Evolutionary conservation across 2,329 filamentous ascomycete species (phyloP), one percentile per base, ranked within the genome.

Genomic region (Atkinsonella hypoxylon): DNA sequence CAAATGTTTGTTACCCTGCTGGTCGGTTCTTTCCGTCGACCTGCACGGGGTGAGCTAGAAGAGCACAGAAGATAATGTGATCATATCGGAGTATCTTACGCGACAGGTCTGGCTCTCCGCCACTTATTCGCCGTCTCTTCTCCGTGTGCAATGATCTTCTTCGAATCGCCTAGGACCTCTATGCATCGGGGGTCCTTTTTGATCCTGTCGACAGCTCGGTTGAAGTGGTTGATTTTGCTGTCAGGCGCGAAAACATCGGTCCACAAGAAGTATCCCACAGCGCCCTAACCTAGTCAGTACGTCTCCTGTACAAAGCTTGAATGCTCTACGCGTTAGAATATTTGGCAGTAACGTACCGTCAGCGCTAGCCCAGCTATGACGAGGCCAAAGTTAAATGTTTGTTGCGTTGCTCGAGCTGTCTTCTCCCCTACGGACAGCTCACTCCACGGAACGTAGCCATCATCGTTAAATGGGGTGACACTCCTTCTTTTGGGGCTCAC

Each of bases 221-320:
- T 95, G 75, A 95, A 96, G 64, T 93, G 82, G 51, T 82, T 79
- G 15, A 85, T 91, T 67, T 89, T 90, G 72, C 87, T 93, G 62
- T 90, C 85, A 18, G 86, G 78, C 4, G 86, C 85, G 66, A 95
- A 88, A 43, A 95, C 86, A 55, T 95, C 89, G 4, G 79, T 78
- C 67, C 85, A 95, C 20, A 95, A 74, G 47, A 93, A 75, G 59
- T 87, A 89, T 50, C 76, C 77, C 10, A 96, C 85, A n/a, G 81
- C 83, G 54, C 82, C 82, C 85, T 89, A 58, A 7, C 11, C 13
- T 11, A 18, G 36, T 51, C 10, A 49, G 42, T 43, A 39, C 15
- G 1, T 13, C 13, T 38, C 18, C 39, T 17, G 12, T 11, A 17
- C 6, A 4, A 15, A 3, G 15, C 3, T 36, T 8, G 4, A 12